Conservation (phyloP, 225 moss, liverwort and hornwort genomes). For the Anthoceros angustus region DNA sequence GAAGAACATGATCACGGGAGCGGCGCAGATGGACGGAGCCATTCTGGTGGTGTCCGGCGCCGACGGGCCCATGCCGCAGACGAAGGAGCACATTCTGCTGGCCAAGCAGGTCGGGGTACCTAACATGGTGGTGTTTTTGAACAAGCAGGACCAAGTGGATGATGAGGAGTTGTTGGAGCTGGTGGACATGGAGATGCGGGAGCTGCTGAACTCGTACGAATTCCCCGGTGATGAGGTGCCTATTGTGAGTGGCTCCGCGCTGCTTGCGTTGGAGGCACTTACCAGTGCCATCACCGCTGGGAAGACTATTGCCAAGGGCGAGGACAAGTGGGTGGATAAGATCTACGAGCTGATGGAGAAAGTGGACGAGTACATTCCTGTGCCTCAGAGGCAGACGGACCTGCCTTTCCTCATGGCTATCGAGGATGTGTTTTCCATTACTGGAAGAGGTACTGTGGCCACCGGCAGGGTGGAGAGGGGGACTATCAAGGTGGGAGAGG, state of each 20-base stretch:
- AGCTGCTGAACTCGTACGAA: conserved; percentile 48
- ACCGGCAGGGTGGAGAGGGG: conserved; percentile 69
- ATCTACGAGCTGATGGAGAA: conserved; percentile 45
- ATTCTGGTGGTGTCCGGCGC: conserved; percentile 61
- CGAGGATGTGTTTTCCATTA: conserved; percentile 81
- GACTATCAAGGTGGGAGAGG: conserved; percentile 39
- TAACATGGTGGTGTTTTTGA: conserved; percentile 59
- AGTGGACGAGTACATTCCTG: conserved; percentile 59
- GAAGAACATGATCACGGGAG: conserved; percentile 89
- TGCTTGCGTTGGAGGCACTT: conserved; percentile 36
- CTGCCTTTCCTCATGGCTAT: conserved; percentile 62
- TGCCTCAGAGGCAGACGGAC: conserved; percentile 39
- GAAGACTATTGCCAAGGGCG: conserved; percentile 20
- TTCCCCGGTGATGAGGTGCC: conserved; percentile 72
- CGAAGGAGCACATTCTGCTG: conserved; percentile 74
- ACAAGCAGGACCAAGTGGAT: conserved; percentile 62
- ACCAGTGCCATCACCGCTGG: background rate
- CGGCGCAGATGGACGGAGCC: conserved; percentile 88
- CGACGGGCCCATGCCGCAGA: conserved; percentile 88
- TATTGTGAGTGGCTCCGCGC: conserved; percentile 54
- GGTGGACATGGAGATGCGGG: conserved; percentile 57
- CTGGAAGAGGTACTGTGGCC: conserved; percentile 61
- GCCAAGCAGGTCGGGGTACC: conserved; percentile 70
- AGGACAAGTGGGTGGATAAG: conserved; percentile 67
- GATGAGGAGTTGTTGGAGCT: conserved; percentile 60